Evolutionary conservation across 306 rosid genomes (phyloP), one percentile per base, ranked within the genome.

Genomic region (Potentilla sterilis): DNA sequence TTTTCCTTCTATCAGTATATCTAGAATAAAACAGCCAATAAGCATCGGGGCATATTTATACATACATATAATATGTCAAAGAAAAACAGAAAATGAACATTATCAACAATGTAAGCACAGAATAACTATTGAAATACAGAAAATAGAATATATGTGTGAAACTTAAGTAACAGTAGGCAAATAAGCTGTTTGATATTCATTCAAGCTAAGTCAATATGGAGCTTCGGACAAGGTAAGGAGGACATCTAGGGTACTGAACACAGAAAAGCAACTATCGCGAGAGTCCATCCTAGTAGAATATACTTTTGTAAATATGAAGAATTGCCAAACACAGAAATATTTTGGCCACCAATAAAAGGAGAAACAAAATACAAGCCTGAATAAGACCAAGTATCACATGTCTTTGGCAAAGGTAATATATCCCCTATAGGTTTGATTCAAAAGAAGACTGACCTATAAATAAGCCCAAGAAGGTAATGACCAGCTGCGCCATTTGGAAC

Each of bases 401-500:
- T 18, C 22, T 55, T 21, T 40, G 64, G 6, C 77, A 37, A 35
- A 35, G 64, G 49, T 12, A 72, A 52, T 8, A 59, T 42, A 41
- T 73, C 40, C 47, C 35, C 19, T 5, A 21, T 32, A 41, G 24
- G 3, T 16, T 64, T 67, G 77, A n/a, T 43, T 54, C 46, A 61
- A n/a, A 74, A 74, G 58, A 61, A 34, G 77, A 74, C 81, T 75
- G 81, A 96, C 99, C 99, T 96, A 95, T 89, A 96, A 82, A 96
- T 82, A 69, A 90, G 89, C 82, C 98, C 99, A 55, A 96, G 87
- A 38, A 96, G 96, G 89, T 89, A 89, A 83, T 96, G 98, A 79
- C 99, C 99, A 65, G 99, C 96, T 67, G 99, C 96, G 62, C 98
- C 99, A 73, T 96, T 96, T 57, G 99, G 98, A 87, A 96, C 89